Conservation (phyloP, 2,329 filamentous ascomycete genomes). For the Claviceps digitariae region DNA sequence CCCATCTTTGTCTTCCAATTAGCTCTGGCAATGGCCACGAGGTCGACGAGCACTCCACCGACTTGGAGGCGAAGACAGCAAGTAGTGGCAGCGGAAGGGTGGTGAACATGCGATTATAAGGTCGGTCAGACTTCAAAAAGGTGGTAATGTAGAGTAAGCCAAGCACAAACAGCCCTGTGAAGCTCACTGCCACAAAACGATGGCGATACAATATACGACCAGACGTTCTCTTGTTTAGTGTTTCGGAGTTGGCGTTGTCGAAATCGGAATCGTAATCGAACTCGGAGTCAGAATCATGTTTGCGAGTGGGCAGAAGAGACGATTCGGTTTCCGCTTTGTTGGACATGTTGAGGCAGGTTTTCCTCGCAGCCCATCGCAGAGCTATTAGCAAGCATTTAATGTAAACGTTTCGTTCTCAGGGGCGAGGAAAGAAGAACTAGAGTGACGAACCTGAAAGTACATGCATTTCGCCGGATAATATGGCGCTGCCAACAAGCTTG, state of each 20-base stretch:
- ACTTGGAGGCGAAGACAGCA: conserved; percentile 14
- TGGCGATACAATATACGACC: conserved; percentile 7
- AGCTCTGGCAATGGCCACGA: conserved; percentile 19
- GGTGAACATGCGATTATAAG: conserved; percentile 18
- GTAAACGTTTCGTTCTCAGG: too few species aligned
- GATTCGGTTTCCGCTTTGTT: conserved; percentile 1
- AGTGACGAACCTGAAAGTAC: conserved; percentile 12
- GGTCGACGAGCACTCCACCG: conserved; percentile 15
- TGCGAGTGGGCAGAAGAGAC: conserved; percentile 3
- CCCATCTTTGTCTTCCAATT: conserved; percentile 14
- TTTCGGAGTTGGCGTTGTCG: conserved; percentile 1
- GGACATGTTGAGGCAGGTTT: not conserved
- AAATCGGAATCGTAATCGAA: conserved; percentile 6
- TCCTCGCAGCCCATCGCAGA: conserved; percentile 1
- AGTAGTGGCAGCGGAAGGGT: conserved; percentile 19
- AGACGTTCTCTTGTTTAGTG: not conserved
- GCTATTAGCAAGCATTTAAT: not conserved
- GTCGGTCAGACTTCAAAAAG: conserved; percentile 16
- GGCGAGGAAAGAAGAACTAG: not conserved
- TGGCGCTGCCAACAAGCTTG: conserved; percentile 11
- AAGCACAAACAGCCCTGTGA: conserved; percentile 9
- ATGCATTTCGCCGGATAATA: conserved; percentile 10
- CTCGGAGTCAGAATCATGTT: conserved; percentile 3
- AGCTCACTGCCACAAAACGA: conserved; percentile 7
- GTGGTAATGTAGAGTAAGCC: conserved; percentile 11